These are phyloP conservation scores for Mortierella sp. DNA, from an alignment of 371 early-diverging fungal species.

Conservation along the genomic window DNA sequence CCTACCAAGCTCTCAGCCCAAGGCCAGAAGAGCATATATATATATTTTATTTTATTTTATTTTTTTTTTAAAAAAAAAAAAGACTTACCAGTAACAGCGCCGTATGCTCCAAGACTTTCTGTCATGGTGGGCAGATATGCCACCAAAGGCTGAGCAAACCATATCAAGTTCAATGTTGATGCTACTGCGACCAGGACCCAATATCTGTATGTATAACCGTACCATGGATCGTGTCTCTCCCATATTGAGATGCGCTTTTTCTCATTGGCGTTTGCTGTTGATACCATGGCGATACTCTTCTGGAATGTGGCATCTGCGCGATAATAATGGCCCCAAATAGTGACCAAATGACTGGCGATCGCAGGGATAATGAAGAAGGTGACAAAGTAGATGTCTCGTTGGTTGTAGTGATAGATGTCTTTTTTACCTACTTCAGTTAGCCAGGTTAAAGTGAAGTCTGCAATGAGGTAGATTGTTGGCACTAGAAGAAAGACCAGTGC, in stretches of 20 bases:
- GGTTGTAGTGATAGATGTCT: conserved; percentile 37
- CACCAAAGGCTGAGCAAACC: conserved; percentile 31
- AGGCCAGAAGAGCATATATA: no score
- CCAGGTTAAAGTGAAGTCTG: conserved; percentile 38
- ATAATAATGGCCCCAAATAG: conserved; percentile 50
- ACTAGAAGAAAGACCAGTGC: conserved; percentile 14
- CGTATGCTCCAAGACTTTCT: conserved; percentile 13
- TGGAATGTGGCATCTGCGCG: conserved; percentile 27
- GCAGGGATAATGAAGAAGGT: conserved; percentile 21
- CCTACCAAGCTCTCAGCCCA: conserved; percentile 1
- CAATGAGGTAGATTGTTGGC: conserved; percentile 3
- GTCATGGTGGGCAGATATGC: conserved; percentile 11
- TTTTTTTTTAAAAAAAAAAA: no score
- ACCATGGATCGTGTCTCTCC: conserved; percentile 48
- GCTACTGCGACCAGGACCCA: conserved; percentile 30
- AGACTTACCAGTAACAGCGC: conserved; percentile 28
- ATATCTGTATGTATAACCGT: conserved; percentile 28
- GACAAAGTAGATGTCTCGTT: conserved; percentile 25
- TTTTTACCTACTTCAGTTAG: not conserved
- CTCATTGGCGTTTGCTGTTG: conserved; percentile 11
- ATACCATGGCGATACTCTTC: conserved; percentile 24
- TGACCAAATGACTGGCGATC: conserved; percentile 25
- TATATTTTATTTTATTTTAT: no score
- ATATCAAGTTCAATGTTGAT: conserved; percentile 27
- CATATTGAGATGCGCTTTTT: conserved; percentile 31